Base-by-base conservation (phyloP, 306 rosid species). In the Amphicarpaea edgeworthii region DNA sequence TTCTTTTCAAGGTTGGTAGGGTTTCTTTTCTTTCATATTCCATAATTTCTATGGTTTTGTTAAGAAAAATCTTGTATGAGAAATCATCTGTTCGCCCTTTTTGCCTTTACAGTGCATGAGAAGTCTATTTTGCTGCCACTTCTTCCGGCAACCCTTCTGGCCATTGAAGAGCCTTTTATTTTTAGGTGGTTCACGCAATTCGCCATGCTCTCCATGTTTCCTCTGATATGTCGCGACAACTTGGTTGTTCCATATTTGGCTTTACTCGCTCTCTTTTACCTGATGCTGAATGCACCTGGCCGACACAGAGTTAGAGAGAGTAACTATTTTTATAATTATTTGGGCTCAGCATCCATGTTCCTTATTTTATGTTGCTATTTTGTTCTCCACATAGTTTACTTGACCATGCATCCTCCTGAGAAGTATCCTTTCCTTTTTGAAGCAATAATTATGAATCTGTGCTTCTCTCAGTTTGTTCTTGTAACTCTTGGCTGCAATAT, bases 121-220 rank as follows among this genome's bases (percentile, higher is more conserved):
- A 95, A 95, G 86, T 95, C 97, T 32, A 90, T 95, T 79, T 78
- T 92, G 82, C 79, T 95, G 57, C 98, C 97, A 58, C 93, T 92
- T 85, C 89, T 95, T 73, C 98, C 98, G 3, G 96, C 91, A 51
- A 95, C 83, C 79, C 87, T 90, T 70, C 82, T 92, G 58, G 99
- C 98, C 57, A 47, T 79, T 68, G 93, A 95, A 84, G 96, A 89
- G 58, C 97, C 99, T 68, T 83, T 85, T 63, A 76, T 87, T 41
- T 80, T 81, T 6, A 58, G 63, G 63, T 91, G 92, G 91, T 82
- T 90, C 73, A 81, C 83, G 32, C 86, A 83, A 63, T 81, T 73
- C 5, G 91, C 92, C 53, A 79, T 89, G 91, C 87, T 90, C 79
- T 95, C 99, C 12, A 87, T 92, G 93, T 88, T 95, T 62, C 99